These are phyloP conservation scores for Serendipita sp. DNA, from an alignment of 768 basidiomycete species.

Conservation along the genomic window DNA sequence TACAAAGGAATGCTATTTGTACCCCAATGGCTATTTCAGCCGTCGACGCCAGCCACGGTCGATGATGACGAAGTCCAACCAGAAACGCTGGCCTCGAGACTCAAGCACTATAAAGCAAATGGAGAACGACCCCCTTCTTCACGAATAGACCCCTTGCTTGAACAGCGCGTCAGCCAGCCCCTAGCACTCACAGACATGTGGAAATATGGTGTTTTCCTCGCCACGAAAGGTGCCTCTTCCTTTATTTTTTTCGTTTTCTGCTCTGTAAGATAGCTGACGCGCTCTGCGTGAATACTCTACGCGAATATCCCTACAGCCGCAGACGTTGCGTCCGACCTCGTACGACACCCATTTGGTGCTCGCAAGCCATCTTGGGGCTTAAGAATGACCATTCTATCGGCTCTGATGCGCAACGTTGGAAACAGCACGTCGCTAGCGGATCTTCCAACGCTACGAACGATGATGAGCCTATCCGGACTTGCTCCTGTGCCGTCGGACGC, in stretches of 20 bases:
- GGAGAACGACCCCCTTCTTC: constrained; percentile 46
- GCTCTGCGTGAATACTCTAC: background rate
- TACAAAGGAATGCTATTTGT: background rate
- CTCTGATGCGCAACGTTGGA: constrained; percentile 70
- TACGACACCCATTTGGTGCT: constrained; percentile 73
- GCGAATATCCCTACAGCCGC: constrained; percentile 21
- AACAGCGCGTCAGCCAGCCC: constrained; percentile 37
- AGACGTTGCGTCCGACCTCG: constrained; percentile 45
- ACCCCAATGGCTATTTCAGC: background rate
- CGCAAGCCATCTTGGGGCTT: constrained; percentile 85
- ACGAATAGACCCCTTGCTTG: constrained; percentile 53
- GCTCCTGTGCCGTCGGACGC: constrained; percentile 85
- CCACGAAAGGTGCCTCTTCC: constrained; percentile 41
- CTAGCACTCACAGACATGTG: constrained; percentile 54
- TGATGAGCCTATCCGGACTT: constrained; percentile 68
- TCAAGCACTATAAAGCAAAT: constrained; percentile 3
- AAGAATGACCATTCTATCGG: constrained; percentile 81
- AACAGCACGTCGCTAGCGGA: constrained; percentile 72
- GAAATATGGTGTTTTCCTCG: constrained; percentile 47
- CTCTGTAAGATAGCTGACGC: background rate
- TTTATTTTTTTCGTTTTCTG: background rate
- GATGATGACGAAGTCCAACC: constrained; percentile 6
- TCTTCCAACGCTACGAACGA: constrained; percentile 39
- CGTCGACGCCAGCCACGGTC: background rate
- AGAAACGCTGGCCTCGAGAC: background rate